Evolutionary conservation across 805 yeast genomes (phyloP).

Genomic region (Metschnikowia aberdeeniae): DNA sequence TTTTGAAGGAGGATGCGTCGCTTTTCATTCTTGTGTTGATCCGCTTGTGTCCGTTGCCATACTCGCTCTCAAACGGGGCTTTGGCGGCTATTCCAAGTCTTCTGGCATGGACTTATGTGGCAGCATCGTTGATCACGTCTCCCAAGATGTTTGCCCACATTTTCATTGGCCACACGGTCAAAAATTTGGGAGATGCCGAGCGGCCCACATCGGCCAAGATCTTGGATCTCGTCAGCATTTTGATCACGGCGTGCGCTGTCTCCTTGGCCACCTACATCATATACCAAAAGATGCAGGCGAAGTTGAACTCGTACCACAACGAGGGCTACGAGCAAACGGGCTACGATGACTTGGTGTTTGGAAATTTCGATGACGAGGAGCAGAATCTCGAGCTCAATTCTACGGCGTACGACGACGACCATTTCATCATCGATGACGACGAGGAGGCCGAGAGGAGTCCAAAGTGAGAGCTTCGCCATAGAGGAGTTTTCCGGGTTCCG

Average conservation of each 20-base stretch:
- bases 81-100: slow-evolving; percentile 83
- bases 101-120: slow-evolving; percentile 52
- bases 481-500: too few species aligned
- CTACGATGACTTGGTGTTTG: slow-evolving; percentile 35
- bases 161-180: slow-evolving; percentile 73
- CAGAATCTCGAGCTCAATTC: slow-evolving; percentile 32
- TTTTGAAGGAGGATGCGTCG: slow-evolving; percentile 63
- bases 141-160: slow-evolving; percentile 78
- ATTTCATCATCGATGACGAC: slow-evolving; percentile 38
- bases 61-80: slow-evolving; percentile 89
- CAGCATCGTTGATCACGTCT: slow-evolving; percentile 71
- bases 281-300: slow-evolving; percentile 50
- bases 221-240: slow-evolving; percentile 60
- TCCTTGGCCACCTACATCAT: slow-evolving; percentile 61
- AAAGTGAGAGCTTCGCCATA: too few species aligned
- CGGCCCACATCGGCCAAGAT: slow-evolving; percentile 48
- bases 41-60: slow-evolving; percentile 88
- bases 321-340: slow-evolving; percentile 10
- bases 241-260: slow-evolving; percentile 53
- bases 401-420: slow-evolving; percentile 38
- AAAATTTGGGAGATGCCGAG: slow-evolving; percentile 56
- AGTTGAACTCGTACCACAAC: slow-evolving; percentile 28
- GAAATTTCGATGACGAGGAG: slow-evolving; percentile 38
- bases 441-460: slow-evolving; percentile 11
- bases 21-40: slow-evolving; percentile 66